Evolutionary conservation across 169 alveolate species (phyloP).

Genomic region (Plasmodium inui): DNA sequence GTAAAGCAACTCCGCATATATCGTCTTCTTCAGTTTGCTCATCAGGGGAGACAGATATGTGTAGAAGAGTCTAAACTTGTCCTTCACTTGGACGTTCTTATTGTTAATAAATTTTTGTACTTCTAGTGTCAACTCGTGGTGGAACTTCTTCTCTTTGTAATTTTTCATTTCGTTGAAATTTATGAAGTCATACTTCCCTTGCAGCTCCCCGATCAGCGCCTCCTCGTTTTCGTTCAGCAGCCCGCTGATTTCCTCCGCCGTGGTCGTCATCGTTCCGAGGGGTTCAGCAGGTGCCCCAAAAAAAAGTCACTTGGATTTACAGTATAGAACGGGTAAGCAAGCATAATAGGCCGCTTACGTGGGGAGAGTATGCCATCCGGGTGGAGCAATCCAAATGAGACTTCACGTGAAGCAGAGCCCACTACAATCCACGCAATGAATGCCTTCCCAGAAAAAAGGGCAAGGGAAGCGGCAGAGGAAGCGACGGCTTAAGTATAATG

Average conservation of each 20-base stretch:
- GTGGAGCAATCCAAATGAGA: neutral
- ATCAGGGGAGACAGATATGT: constrained; percentile 49
- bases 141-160: constrained; percentile 42
- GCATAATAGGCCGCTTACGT: neutral
- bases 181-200: constrained; percentile 26
- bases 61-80: constrained; percentile 48
- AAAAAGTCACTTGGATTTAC: neutral
- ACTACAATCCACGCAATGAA: neutral
- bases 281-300: neutral
- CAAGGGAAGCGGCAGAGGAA: neutral
- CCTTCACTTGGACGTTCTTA: constrained; percentile 31
- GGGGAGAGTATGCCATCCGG: neutral
- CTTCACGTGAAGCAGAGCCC: neutral
- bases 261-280: neutral
- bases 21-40: constrained; percentile 38
- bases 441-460: neutral
- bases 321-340: neutral
- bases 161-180: constrained; percentile 25
- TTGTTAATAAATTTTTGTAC: constrained; percentile 42
- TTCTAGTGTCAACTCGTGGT: constrained; percentile 66
- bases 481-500: neutral
- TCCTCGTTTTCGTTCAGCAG: constrained; percentile 35
- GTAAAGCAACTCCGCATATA: constrained; percentile 62
- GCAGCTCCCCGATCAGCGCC: constrained; percentile 1
- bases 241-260: constrained; percentile 1